Percentiles rank a stretch among this genome's conserved stretches.
phyloP scores from a whole-genome alignment of 768 basidiomycete genomes.

The Favolaschia claudopus region DNA sequence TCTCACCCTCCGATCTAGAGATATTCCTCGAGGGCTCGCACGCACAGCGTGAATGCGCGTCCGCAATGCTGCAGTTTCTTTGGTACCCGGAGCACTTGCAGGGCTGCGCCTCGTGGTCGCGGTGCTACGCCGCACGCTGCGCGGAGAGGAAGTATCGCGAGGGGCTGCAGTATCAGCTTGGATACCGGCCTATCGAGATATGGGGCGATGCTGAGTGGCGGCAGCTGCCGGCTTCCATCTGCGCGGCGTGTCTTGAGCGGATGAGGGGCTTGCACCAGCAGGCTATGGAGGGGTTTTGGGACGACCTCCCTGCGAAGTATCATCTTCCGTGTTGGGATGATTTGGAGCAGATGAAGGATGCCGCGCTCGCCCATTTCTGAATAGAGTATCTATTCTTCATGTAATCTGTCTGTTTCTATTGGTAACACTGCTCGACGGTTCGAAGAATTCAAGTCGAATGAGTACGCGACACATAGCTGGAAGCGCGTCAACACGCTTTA shows the following conservation, averaged over 20 bases:
- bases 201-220: slow-evolving; percentile 5
- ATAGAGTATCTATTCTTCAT: no score
- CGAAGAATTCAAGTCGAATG: no score
- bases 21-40: slow-evolving; percentile 8
- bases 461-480: no score
- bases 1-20: neutral
- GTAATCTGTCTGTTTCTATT: no score
- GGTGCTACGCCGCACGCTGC: slow-evolving; percentile 1
- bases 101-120: neutral
- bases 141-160: slow-evolving; percentile 16
- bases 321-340: slow-evolving; percentile 8
- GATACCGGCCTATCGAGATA: neutral
- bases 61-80: slow-evolving; percentile 9
- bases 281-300: slow-evolving; percentile 4
- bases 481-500: no score
- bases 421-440: no score
- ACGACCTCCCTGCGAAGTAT: slow-evolving; percentile 2
- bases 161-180: slow-evolving; percentile 2
- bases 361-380: no score
- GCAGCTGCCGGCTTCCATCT: neutral
- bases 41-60: slow-evolving; percentile 3
- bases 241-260: neutral
- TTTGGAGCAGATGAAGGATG: slow-evolving; percentile 15
- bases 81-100: slow-evolving; percentile 1
- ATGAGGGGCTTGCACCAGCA: neutral